A percentile compares a stretch with the other conserved stretches of the same genome.
These are phyloP conservation scores for Coleophoma crateriformis DNA, from an alignment of 2,329 filamentous ascomycete genomes.

Conservation along the genomic window DNA sequence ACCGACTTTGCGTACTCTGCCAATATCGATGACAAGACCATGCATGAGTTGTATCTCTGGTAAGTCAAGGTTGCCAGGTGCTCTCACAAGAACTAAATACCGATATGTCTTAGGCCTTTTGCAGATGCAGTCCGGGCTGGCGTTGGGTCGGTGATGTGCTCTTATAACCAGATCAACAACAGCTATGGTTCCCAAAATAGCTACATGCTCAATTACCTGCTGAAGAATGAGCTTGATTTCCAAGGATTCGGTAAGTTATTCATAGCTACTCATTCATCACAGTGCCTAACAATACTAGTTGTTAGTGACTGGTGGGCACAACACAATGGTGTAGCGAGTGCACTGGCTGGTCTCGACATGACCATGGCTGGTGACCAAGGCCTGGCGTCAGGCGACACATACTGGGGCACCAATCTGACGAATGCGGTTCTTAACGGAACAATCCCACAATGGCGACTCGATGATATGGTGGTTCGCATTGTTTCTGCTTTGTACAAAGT, in stretches of 20 bases:
- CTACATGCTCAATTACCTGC: constrained; percentile 65
- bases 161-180: constrained; percentile 74
- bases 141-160: constrained; percentile 71
- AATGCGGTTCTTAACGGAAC: constrained; percentile 85
- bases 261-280: not conserved
- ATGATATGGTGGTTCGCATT: constrained; percentile 88
- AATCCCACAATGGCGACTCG: constrained; percentile 78
- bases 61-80: constrained; percentile 4
- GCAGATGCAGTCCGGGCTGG: constrained; percentile 59
- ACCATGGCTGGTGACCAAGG: constrained; percentile 76
- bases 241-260: constrained; percentile 54
- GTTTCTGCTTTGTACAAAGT: constrained; percentile 66
- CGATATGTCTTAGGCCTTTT: constrained; percentile 36
- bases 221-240: constrained; percentile 78
- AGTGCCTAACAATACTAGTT: constrained; percentile 31
- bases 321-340: constrained; percentile 60
- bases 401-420: constrained; percentile 82
- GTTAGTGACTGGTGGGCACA: constrained; percentile 78
- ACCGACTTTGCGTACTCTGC: constrained; percentile 61
- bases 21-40: constrained; percentile 54
- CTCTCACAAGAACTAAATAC: not conserved
- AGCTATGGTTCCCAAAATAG: constrained; percentile 76
- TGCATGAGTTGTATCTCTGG: constrained; percentile 58
- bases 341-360: constrained; percentile 79
- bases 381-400: constrained; percentile 58